These are phyloP conservation scores for Stygiomarasmius scandens DNA, from an alignment of 1,284 basidiomycete species.

Conservation along the genomic window DNA sequence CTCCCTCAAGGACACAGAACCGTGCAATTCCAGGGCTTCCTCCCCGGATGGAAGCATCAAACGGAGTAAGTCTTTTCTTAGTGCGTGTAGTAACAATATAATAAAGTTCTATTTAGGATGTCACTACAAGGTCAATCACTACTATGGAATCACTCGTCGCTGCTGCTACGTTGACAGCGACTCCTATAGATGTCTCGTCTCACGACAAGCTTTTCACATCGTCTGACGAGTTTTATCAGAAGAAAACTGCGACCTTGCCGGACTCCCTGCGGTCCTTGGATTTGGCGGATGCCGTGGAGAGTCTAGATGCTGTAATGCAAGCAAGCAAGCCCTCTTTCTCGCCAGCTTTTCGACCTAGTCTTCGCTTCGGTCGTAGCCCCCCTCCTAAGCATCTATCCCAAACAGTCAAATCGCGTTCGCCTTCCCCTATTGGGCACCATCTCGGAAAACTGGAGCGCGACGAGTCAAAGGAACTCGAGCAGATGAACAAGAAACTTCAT, in stretches of 20 bases:
- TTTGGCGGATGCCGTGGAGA: background rate
- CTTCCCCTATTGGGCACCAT: background rate
- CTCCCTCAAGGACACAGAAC: too few species aligned
- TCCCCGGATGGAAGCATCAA: too few species aligned
- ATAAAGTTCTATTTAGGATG: too few species aligned
- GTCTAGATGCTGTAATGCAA: background rate
- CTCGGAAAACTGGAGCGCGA: background rate
- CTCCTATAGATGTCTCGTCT: background rate
- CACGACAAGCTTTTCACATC: slow-evolving; percentile 8
- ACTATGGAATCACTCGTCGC: slow-evolving; percentile 2
- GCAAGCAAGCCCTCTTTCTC: background rate
- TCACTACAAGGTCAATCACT: background rate
- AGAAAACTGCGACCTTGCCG: background rate
- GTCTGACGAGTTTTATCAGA: slow-evolving; percentile 3
- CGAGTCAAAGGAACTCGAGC: background rate
- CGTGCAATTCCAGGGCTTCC: too few species aligned
- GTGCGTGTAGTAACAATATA: too few species aligned
- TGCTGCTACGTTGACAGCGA: slow-evolving; percentile 7
- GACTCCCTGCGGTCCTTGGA: background rate
- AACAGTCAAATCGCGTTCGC: background rate
- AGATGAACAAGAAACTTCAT: background rate
- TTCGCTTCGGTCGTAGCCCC: background rate
- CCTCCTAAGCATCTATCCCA: background rate
- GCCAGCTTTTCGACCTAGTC: slow-evolving; percentile 3
- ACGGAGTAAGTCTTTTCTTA: too few species aligned